phyloP scores from a whole-genome alignment of 371 early-diverging fungal species.

The Choanephora cucurbitarum region DNA sequence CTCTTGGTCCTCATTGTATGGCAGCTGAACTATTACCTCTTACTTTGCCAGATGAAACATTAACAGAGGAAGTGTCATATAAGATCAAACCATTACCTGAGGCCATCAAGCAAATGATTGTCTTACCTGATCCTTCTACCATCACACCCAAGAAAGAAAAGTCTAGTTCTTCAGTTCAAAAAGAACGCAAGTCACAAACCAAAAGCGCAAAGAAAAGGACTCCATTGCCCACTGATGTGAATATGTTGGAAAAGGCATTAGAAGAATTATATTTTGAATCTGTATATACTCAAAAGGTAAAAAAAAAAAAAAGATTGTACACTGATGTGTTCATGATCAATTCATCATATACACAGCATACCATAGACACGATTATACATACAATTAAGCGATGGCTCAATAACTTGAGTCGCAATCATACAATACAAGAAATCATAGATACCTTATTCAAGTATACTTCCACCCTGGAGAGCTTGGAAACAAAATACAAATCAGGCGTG shows the following conservation, averaged over 20 bases:
- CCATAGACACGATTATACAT: slow-evolving; percentile 4
- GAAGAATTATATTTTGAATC: slow-evolving; percentile 17
- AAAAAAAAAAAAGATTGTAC: not conserved
- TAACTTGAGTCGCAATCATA: slow-evolving; percentile 4
- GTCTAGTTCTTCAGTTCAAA: not conserved
- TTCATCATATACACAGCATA: not conserved
- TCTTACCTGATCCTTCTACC: not conserved
- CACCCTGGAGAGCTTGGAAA: slow-evolving; percentile 5
- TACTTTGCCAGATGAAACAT: not conserved
- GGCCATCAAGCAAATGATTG: not conserved
- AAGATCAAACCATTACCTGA: not conserved
- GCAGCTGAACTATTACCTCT: not conserved
- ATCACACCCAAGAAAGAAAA: not conserved
- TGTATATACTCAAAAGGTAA: slow-evolving; percentile 22
- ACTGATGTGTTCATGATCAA: no score
- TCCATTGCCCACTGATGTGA: slow-evolving; percentile 9
- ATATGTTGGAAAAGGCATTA: slow-evolving; percentile 15
- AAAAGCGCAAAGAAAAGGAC: not conserved
- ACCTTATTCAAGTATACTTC: slow-evolving; percentile 14
- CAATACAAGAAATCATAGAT: slow-evolving; percentile 12
- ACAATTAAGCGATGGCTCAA: slow-evolving; percentile 12
- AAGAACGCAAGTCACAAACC: not conserved
- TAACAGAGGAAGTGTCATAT: not conserved
- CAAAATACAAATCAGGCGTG: slow-evolving; percentile 6
- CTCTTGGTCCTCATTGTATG: slow-evolving; percentile 1